phyloP scores from a whole-genome alignment of 805 yeast genomes.

The Zygotorulaspora florentina region DNA sequence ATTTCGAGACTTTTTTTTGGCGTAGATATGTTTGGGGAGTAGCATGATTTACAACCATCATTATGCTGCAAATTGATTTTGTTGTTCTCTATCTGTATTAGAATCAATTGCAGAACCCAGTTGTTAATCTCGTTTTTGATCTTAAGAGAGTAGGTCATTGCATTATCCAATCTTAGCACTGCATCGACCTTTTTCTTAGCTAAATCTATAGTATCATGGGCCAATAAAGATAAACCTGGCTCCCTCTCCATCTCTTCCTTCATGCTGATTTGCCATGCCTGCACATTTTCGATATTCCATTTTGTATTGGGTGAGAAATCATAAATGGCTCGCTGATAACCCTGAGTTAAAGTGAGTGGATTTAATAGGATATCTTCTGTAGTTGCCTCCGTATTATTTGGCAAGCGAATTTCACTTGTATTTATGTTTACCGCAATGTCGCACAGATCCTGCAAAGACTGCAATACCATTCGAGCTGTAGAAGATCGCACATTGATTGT shows the following conservation, averaged over 20 bases:
- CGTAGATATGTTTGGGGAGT: background rate
- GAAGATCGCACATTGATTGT: slow-evolving; percentile 30
- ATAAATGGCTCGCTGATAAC: slow-evolving; percentile 14
- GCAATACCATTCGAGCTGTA: slow-evolving; percentile 12
- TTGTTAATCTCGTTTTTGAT: slow-evolving; percentile 75
- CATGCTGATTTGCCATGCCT: slow-evolving; percentile 30
- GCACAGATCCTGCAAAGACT: slow-evolving; percentile 49
- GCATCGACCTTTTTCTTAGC: slow-evolving; percentile 66
- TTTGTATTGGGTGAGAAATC: slow-evolving; percentile 60
- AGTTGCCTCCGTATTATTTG: slow-evolving; percentile 21
- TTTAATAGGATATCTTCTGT: slow-evolving; percentile 16
- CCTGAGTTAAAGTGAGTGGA: slow-evolving; percentile 19
- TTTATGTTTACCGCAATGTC: slow-evolving; percentile 72
- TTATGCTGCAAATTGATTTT: slow-evolving; percentile 16
- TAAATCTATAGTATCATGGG: slow-evolving; percentile 61
- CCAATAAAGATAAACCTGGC: slow-evolving; percentile 56
- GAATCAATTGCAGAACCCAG: slow-evolving; percentile 58
- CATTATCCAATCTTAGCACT: slow-evolving; percentile 64
- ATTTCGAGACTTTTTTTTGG: background rate
- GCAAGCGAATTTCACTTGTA: slow-evolving; percentile 51
- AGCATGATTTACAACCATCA: background rate
- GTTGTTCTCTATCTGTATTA: slow-evolving; percentile 55
- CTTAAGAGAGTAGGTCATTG: slow-evolving; percentile 68
- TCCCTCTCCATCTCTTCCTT: slow-evolving; percentile 35
- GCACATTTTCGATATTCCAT: slow-evolving; percentile 46